A percentile compares a stretch with the other conserved stretches of the same genome.
phyloP scores from a whole-genome alignment of 768 basidiomycete species.

The Serendipita sp. region DNA sequence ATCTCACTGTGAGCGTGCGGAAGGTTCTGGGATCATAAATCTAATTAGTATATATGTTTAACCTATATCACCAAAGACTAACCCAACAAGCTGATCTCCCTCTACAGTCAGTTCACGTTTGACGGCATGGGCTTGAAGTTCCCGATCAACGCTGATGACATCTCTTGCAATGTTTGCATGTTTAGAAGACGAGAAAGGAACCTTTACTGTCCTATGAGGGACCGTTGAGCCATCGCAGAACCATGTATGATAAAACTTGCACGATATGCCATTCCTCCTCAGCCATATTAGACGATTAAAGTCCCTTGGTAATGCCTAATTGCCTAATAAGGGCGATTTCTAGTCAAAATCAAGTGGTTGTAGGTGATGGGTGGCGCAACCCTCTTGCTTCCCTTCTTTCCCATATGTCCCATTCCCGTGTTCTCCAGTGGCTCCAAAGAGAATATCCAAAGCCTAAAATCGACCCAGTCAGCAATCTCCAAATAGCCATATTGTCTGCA shows the following conservation, averaged over 20 bases:
- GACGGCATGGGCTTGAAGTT: conserved; percentile 69
- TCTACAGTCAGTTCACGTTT: conserved; percentile 53
- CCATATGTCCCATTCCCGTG: neutral
- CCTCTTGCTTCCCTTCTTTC: neutral
- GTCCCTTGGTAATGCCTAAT: neutral
- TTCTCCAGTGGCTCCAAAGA: conserved; percentile 29
- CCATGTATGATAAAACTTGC: conserved; percentile 21
- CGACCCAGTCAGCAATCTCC: conserved; percentile 33
- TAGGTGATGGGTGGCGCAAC: neutral
- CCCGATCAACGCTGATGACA: conserved; percentile 73
- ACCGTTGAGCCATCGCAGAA: neutral
- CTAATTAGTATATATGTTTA: neutral
- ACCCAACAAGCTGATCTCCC: conserved; percentile 60
- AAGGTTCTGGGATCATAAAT: conserved; percentile 34
- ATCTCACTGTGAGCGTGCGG: conserved; percentile 61
- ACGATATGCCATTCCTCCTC: conserved; percentile 34
- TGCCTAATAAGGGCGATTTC: neutral
- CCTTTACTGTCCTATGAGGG: conserved; percentile 40
- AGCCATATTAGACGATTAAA: neutral
- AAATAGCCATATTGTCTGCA: too few species aligned
- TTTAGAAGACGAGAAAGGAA: conserved; percentile 57
- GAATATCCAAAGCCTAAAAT: conserved; percentile 45
- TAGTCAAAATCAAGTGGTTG: too few species aligned
- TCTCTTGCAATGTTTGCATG: conserved; percentile 73
- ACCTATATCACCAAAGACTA: conserved; percentile 18